These are phyloP conservation scores for Cubamyces sp. DNA, from an alignment of 768 basidiomycete species.

Conservation along the genomic window DNA sequence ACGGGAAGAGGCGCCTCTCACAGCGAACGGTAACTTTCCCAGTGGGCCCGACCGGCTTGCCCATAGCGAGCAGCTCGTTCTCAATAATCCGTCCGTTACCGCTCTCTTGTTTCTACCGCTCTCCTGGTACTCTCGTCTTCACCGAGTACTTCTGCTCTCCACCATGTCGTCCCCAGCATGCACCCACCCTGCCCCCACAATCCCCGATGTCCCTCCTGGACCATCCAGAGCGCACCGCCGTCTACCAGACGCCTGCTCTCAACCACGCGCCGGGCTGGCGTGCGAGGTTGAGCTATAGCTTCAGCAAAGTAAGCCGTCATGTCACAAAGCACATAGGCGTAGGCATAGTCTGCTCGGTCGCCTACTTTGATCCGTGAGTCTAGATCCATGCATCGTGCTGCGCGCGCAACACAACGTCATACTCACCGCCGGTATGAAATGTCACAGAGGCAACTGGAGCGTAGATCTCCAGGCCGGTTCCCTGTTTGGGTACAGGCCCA, in stretches of 20 bases:
- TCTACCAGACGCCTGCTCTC: slow-evolving; percentile 11
- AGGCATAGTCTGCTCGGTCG: slow-evolving; percentile 85
- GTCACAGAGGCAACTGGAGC: slow-evolving; percentile 79
- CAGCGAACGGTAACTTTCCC: slow-evolving; percentile 19
- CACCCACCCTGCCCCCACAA: slow-evolving; percentile 12
- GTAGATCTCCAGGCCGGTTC: slow-evolving; percentile 90
- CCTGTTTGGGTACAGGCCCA: slow-evolving; percentile 74
- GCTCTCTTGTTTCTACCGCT: slow-evolving; percentile 30
- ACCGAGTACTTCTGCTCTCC: slow-evolving; percentile 26
- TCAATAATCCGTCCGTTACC: slow-evolving; percentile 29
- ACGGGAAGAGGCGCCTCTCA: slow-evolving; percentile 26
- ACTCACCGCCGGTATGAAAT: neutral
- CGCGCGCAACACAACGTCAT: neutral
- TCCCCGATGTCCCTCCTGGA: slow-evolving; percentile 24
- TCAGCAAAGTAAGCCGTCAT: slow-evolving; percentile 17
- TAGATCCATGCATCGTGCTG: neutral
- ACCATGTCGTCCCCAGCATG: slow-evolving; percentile 20
- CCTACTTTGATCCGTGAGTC: slow-evolving; percentile 82
- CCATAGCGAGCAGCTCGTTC: slow-evolving; percentile 27
- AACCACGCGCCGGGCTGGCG: slow-evolving; percentile 9
- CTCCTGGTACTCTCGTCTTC: slow-evolving; percentile 25
- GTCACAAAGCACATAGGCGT: slow-evolving; percentile 56
- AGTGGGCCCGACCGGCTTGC: slow-evolving; percentile 17
- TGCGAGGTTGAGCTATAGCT: slow-evolving; percentile 1
- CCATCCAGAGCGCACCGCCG: slow-evolving; percentile 26